phyloP scores from a whole-genome alignment of 768 basidiomycete genomes.

The Cystobasidiopsis lactophilus region DNA sequence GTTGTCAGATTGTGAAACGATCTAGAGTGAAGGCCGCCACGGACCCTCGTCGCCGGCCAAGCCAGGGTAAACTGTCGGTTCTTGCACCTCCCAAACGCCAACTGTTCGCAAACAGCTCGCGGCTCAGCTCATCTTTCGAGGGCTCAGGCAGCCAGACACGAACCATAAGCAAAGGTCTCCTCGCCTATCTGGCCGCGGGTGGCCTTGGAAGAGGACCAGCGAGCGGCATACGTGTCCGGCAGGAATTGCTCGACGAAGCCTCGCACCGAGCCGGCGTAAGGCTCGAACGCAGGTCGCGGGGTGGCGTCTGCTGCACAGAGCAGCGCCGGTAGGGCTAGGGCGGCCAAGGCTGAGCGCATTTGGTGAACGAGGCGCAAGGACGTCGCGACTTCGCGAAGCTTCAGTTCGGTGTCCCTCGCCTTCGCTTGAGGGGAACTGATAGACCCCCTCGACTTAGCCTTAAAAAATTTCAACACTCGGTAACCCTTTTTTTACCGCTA shows the following conservation, averaged over 20 bases:
- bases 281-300: not conserved
- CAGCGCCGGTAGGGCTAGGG: no score
- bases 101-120: slow-evolving; percentile 55
- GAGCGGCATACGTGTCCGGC: slow-evolving; percentile 61
- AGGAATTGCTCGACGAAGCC: slow-evolving; percentile 88
- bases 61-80: slow-evolving; percentile 40
- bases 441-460: no score
- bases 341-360: no score
- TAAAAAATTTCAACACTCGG: no score
- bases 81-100: slow-evolving; percentile 91
- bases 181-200: slow-evolving; percentile 94
- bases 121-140: not conserved
- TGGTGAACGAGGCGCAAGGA: no score
- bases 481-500: no score
- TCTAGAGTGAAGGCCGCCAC: not conserved
- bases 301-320: no score
- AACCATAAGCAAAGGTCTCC: slow-evolving; percentile 36
- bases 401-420: no score
- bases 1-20: no score
- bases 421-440: no score
- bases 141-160: not conserved
- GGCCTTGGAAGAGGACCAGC: slow-evolving; percentile 91
- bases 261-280: not conserved
- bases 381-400: no score
- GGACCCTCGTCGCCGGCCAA: slow-evolving; percentile 15